Percentiles rank a stretch among this genome's conserved stretches.
phyloP scores from a whole-genome alignment of 2,329 filamentous ascomycete species.

The Chrysoporthe cubensis region DNA sequence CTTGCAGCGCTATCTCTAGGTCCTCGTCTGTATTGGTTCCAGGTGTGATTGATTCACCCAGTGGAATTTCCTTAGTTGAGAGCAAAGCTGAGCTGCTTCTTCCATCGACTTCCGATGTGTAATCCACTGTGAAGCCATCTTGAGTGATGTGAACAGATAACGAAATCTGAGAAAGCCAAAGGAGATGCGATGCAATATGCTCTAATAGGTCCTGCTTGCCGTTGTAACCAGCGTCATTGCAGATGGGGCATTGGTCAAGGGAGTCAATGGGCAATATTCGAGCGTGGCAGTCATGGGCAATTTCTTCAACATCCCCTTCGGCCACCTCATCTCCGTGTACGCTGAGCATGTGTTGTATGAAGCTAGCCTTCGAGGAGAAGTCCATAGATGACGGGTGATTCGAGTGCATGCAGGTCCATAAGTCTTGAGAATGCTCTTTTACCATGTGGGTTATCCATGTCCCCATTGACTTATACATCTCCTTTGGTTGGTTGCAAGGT shows the following conservation, averaged over 20 bases:
- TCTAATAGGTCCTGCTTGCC: background rate
- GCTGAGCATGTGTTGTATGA: background rate
- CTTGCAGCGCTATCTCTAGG: background rate
- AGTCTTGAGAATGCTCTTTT: background rate
- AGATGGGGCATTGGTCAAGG: background rate
- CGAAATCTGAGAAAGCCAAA: background rate
- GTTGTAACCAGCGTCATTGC: background rate
- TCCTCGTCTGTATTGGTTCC: background rate
- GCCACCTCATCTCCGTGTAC: background rate
- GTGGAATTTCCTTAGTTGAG: background rate
- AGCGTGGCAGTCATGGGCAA: background rate
- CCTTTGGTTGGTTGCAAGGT: background rate
- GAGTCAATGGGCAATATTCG: background rate
- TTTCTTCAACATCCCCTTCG: background rate
- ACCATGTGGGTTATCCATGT: background rate
- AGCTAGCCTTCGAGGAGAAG: background rate
- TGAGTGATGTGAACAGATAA: background rate
- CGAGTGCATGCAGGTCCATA: background rate
- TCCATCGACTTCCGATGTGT: background rate
- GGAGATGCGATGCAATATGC: background rate
- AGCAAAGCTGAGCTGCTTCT: background rate
- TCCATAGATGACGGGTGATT: background rate
- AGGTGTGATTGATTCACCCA: background rate
- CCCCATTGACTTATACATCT: background rate
- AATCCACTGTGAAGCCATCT: background rate